These are phyloP conservation scores for Hygrophila difformis DNA, from an alignment of 257 asterid species.

Conservation along the genomic window DNA sequence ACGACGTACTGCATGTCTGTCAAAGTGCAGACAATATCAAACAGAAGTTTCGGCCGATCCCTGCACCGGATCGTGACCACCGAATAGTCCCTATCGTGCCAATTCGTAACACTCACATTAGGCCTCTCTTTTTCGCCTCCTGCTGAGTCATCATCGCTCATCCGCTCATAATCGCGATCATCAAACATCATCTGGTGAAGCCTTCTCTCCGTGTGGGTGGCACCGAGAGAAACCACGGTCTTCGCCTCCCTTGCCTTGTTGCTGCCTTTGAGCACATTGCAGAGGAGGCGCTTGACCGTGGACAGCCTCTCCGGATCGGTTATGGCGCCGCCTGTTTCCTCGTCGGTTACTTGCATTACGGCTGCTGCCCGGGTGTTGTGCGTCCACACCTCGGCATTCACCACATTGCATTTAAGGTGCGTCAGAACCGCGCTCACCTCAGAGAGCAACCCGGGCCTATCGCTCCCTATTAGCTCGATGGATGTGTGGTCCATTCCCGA, in stretches of 20 bases:
- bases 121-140: conserved; percentile 70
- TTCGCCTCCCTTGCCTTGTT: conserved; percentile 67
- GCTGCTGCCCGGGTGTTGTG: conserved; percentile 97
- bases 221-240: conserved; percentile 60
- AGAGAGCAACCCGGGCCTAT: conserved; percentile 93
- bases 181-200: conserved; percentile 98
- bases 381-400: conserved; percentile 96
- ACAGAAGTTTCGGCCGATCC: conserved; percentile 90
- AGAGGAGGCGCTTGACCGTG: conserved; percentile 49
- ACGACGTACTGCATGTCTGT: conserved; percentile 96
- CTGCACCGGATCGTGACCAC: conserved; percentile 80
- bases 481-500: conserved; percentile 67
- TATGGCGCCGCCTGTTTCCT: conserved; percentile 51
- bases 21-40: conserved; percentile 79
- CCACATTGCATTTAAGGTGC: conserved; percentile 79
- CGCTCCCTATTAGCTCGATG: conserved; percentile 83
- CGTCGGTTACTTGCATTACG: conserved; percentile 87
- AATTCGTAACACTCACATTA: conserved; percentile 65
- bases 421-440: conserved; percentile 97
- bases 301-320: conserved; percentile 53
- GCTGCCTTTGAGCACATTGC: conserved; percentile 81
- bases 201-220: conserved; percentile 72
- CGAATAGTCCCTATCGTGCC: conserved; percentile 86
- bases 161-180: conserved; percentile 75
- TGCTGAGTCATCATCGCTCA: conserved; percentile 23